Evolutionary conservation across 1,139 yeast species (phyloP).

Genomic region (Scheffersomyces segobiensis): DNA sequence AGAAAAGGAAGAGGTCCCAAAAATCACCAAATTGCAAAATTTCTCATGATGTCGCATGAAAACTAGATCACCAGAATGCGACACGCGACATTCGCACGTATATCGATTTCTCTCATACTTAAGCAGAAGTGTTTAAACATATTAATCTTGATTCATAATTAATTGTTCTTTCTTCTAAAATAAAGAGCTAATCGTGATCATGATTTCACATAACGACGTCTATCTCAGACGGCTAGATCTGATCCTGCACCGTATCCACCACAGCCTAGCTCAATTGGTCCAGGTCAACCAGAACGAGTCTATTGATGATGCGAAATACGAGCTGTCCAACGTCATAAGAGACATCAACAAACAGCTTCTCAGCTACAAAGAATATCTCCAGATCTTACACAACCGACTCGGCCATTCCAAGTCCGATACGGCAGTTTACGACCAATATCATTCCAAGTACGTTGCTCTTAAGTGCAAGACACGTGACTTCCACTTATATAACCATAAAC

Average conservation of each 20-base stretch:
- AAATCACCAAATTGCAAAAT: not conserved
- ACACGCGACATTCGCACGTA: not conserved
- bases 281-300: constrained; percentile 6
- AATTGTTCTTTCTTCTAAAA: no score
- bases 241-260: not conserved
- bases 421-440: constrained; percentile 11
- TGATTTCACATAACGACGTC: not conserved
- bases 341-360: constrained; percentile 9
- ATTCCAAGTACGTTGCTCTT: constrained; percentile 13
- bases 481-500: constrained; percentile 15
- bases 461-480: constrained; percentile 15
- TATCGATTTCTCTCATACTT: not conserved
- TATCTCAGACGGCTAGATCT: not conserved
- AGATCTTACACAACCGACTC: constrained; percentile 3
- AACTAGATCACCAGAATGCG: not conserved
- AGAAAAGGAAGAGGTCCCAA: not conserved
- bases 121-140: not conserved
- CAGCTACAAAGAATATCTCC: constrained; percentile 9
- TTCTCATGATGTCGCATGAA: not conserved
- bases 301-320: constrained; percentile 6
- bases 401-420: constrained; percentile 4
- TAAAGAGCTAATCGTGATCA: no score
- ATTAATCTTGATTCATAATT: no score
- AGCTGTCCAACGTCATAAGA: constrained; percentile 9
- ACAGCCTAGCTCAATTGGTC: constrained; percentile 8